Percentiles rank a stretch among this genome's conserved stretches.
Evolutionary conservation across 768 basidiomycete genomes (phyloP).

Genomic region (Tricholoma flavovirens): DNA sequence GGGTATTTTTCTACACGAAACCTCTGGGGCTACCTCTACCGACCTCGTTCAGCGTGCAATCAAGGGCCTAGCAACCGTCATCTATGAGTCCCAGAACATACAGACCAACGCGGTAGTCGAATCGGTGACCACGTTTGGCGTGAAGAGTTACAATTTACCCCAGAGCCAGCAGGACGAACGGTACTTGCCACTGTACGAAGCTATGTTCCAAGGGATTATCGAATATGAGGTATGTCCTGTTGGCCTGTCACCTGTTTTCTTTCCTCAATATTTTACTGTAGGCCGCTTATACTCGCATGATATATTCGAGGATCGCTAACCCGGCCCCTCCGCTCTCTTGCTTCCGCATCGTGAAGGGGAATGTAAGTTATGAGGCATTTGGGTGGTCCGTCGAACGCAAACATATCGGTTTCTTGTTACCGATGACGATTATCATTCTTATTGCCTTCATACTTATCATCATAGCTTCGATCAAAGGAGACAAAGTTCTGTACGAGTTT

Average conservation of each 20-base stretch:
- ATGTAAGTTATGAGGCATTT: neutral
- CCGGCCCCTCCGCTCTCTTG: neutral
- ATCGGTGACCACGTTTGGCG: conserved; percentile 17
- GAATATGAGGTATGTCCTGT: conserved; percentile 17
- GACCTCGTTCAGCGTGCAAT: conserved; percentile 8
- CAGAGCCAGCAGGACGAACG: neutral
- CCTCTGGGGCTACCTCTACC: neutral
- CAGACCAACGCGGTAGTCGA: conserved; percentile 13
- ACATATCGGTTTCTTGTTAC: conserved; percentile 17
- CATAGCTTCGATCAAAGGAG: conserved; percentile 6
- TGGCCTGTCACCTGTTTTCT: neutral
- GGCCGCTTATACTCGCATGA: neutral
- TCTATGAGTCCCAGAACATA: conserved; percentile 9
- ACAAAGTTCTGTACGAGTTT: neutral
- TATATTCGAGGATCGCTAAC: neutral
- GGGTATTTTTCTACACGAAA: neutral
- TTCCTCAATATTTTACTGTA: neutral
- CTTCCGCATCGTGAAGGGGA: neutral
- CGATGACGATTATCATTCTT: conserved; percentile 17
- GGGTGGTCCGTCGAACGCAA: neutral
- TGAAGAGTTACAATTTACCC: conserved; percentile 11
- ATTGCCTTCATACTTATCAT: conserved; percentile 13
- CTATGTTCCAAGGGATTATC: conserved; percentile 20
- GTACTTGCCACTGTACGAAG: conserved; percentile 15
- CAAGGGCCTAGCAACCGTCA: conserved; percentile 5